Conservation (phyloP, 192 early-diverging fungal species). For the Helicostylum pulchrum region DNA sequence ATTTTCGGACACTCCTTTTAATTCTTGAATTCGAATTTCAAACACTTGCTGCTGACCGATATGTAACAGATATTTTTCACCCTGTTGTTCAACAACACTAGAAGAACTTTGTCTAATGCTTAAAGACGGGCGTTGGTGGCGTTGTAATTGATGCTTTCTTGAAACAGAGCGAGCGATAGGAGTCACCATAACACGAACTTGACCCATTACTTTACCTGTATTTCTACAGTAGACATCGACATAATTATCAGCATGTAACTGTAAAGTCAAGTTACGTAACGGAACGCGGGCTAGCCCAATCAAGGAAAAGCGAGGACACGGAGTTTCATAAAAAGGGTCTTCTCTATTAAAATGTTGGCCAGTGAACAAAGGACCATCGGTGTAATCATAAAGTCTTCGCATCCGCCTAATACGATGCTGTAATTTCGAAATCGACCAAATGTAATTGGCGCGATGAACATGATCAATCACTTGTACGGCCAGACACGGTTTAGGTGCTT, state of each 20-base stretch:
- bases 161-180: conserved; percentile 32
- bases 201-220: conserved; percentile 41
- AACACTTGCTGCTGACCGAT: conserved; percentile 53
- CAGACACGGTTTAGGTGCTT: conserved; percentile 43
- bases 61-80: conserved; percentile 3
- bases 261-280: conserved; percentile 41
- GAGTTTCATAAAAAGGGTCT: conserved; percentile 59
- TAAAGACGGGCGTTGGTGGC: background rate
- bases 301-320: conserved; percentile 47
- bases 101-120: background rate
- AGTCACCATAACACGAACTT: conserved; percentile 39
- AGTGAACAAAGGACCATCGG: conserved; percentile 50
- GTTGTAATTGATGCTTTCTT: background rate
- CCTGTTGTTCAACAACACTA: conserved; percentile 8
- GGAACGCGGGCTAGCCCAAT: conserved; percentile 45
- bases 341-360: conserved; percentile 51
- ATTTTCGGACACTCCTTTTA: conserved; percentile 53
- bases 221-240: conserved; percentile 41
- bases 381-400: conserved; percentile 61
- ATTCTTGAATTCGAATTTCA: conserved; percentile 55
- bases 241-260: conserved; percentile 37
- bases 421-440: conserved; percentile 66
- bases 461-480: conserved; percentile 55
- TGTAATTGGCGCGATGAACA: conserved; percentile 45
- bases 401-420: conserved; percentile 60